A percentile compares a stretch with the other conserved stretches of the same genome.
Conservation (phyloP, 352 stramenopile species). For the Phytophthora hibernalis region DNA sequence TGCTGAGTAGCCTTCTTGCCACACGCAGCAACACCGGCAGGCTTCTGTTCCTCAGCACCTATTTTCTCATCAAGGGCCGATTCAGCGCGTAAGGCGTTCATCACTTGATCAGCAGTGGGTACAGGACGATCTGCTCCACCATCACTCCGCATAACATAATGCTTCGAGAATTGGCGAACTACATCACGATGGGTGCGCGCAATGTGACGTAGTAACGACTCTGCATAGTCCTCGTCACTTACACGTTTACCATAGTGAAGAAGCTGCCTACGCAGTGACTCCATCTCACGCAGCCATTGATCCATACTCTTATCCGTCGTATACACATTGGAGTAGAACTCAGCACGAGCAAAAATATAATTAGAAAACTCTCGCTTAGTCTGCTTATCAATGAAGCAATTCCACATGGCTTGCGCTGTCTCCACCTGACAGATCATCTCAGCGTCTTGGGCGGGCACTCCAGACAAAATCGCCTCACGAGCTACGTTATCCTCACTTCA, state of each 20-base stretch:
- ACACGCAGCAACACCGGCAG: too few relatives aligned
- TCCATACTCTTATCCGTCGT: slow-evolving; percentile 15
- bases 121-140: too few relatives aligned
- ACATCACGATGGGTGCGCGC: slow-evolving; percentile 14
- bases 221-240: slow-evolving; percentile 12
- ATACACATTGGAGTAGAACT: too few relatives aligned
- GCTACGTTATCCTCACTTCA: slow-evolving; percentile 4
- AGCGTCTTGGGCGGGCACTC: slow-evolving; percentile 6
- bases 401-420: slow-evolving; percentile 5
- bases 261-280: slow-evolving; percentile 7
- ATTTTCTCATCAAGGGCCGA: too few relatives aligned
- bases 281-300: slow-evolving; percentile 12
- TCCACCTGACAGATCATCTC: slow-evolving; percentile 22
- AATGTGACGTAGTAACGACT: slow-evolving; percentile 8
- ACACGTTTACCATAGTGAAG: slow-evolving; percentile 18
- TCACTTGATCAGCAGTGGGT: too few relatives aligned
- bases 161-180: slow-evolving; percentile 12
- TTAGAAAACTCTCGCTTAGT: too few relatives aligned
- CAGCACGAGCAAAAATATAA: too few relatives aligned
- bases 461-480: slow-evolving; percentile 9
- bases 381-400: too few relatives aligned
- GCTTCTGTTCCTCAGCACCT: too few relatives aligned
- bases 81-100: too few relatives aligned
- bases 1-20: too few relatives aligned
- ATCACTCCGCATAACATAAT: slow-evolving; percentile 21